Evolutionary conservation across 352 stramenopile species (phyloP), one percentile per base, ranked within the genome.

Genomic region (Pythium volutum): DNA sequence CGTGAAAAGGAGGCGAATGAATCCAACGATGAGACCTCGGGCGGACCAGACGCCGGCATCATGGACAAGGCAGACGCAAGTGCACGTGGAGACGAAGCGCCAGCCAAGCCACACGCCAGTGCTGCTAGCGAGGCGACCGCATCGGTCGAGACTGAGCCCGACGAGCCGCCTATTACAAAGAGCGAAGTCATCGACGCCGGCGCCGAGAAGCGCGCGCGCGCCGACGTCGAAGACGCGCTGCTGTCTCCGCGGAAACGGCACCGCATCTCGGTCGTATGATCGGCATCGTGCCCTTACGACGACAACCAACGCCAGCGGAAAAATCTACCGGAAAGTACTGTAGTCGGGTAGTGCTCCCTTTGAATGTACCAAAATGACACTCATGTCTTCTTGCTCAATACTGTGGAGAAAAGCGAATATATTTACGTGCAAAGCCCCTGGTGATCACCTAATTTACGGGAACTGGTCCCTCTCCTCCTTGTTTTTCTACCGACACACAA

Each of bases 181-280:
- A 53, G 12, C 3, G 10, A 36, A 42, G 20, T 45, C 38, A 29
- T 3, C 8, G 27, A 27, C 2, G 22, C 36, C 18, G 27, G 16
- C 15, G 18, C 25, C 1, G 33, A 55, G 54, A 61, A 52, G 31
- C 55, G 55, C 6, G 14, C 31, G n/a, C 59, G 15, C 38, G 12
- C 15, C 16, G 59, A 66, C 8, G 27, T 49, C 41, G 41, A 59
- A 6, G 51, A 66, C 20, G 31, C 50, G 16, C 51, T 67, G 18
- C 12, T 59, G 31, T 67, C 59, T 10, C 51, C 59, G 22, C 59
- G 54, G 42, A 67, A 67, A 49, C 59, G 59, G 23, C 59, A 60
- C 15, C 59, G 59, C 23, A 51, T 67, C 18, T 59, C 39, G 1
- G 59, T 56, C 23, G 42, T 67, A 23, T 67, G 52, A 67, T 34